These are phyloP conservation scores for Metschnikowia anglica DNA, from an alignment of 805 yeast genomes.

Conservation along the genomic window DNA sequence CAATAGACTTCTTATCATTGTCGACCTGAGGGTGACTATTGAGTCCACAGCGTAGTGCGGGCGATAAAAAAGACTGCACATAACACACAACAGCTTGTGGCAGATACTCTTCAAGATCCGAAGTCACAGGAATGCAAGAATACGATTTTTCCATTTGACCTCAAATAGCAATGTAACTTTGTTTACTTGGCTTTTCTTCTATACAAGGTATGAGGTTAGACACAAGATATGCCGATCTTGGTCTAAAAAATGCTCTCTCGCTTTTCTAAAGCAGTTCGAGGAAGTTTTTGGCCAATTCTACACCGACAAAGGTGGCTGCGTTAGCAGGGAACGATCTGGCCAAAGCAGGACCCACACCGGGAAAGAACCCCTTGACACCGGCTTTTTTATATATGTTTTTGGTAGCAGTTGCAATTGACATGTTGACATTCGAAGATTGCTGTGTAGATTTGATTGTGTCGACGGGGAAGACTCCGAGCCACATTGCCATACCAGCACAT, in stretches of 20 bases:
- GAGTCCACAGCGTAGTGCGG: slow-evolving; percentile 19
- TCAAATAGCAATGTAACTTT: not conserved
- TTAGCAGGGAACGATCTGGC: slow-evolving; percentile 96
- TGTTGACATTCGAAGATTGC: slow-evolving; percentile 57
- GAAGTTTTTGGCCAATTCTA: slow-evolving; percentile 66
- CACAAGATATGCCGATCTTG: no score
- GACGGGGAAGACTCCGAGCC: slow-evolving; percentile 93
- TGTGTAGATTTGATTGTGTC: slow-evolving; percentile 89
- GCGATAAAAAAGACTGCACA: slow-evolving; percentile 11
- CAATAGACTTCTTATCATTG: slow-evolving; percentile 12
- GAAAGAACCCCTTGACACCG: slow-evolving; percentile 91
- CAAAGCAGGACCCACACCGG: slow-evolving; percentile 95
- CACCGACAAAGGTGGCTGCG: slow-evolving; percentile 98
- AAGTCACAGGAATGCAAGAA: no score
- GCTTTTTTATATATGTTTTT: slow-evolving; percentile 67
- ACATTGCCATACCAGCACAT: slow-evolving; percentile 93
- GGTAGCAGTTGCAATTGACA: slow-evolving; percentile 65
- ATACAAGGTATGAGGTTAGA: no score
- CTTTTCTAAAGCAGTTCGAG: slow-evolving; percentile 30
- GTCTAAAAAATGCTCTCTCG: no score
- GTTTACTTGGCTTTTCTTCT: not conserved
- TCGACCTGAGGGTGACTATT: slow-evolving; percentile 27
- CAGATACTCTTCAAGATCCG: no score
- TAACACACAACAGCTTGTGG: not conserved
- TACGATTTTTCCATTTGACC: no score